These are phyloP conservation scores for Elaeis guineensis DNA, from an alignment of 176 grass and related monocot species.

Conservation along the genomic window DNA sequence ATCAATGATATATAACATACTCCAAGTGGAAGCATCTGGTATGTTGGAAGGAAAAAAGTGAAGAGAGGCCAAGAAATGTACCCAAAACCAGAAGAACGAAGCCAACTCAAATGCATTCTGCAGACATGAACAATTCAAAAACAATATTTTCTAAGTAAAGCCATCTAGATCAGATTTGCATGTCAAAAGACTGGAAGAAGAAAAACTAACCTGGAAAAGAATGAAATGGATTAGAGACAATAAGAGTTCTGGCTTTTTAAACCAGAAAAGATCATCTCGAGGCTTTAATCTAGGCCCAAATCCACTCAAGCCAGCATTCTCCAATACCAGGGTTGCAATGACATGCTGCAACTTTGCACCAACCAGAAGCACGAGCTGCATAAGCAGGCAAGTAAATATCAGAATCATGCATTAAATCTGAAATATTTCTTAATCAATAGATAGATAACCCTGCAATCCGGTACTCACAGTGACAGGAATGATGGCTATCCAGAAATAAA, in stretches of 20 bases:
- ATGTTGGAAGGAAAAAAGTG: conserved; percentile 4
- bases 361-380: conserved; percentile 88
- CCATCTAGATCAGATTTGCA: no score
- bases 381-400: not conserved
- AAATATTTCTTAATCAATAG: not conserved
- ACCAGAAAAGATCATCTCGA: conserved; percentile 93
- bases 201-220: conserved; percentile 67
- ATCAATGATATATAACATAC: no score
- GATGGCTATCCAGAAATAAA: conserved; percentile 99
- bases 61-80: conserved; percentile 28
- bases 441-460: no score
- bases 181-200: not conserved
- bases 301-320: conserved; percentile 64
- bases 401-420: not conserved
- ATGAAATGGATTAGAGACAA: conserved; percentile 90
- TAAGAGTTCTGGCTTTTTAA: conserved; percentile 92
- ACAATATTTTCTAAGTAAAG: not conserved
- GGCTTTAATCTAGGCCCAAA: conserved; percentile 58
- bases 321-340: conserved; percentile 79
- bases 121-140: conserved; percentile 25
- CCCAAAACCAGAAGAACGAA: conserved; percentile 99
- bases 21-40: no score
- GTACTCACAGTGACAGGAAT: conserved; percentile 69
- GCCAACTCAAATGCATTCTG: conserved; percentile 97
- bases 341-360: conserved; percentile 92